Evolutionary conservation across 176 grass and related monocot species (phyloP).

Genomic region (Ensete glaucum): DNA sequence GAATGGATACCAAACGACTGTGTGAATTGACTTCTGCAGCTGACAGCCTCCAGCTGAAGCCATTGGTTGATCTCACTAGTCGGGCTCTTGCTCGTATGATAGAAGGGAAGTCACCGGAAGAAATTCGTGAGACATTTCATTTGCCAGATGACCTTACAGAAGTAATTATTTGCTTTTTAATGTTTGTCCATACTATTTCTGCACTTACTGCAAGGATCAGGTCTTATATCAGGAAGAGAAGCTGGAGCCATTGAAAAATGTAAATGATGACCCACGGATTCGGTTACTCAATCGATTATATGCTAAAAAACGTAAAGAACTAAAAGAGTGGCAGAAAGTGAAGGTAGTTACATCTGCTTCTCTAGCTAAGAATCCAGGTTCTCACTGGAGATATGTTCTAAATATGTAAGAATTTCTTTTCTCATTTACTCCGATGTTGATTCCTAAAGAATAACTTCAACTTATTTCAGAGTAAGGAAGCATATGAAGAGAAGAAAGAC

Average conservation of each 20-base stretch:
- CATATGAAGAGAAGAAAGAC: slow-evolving; percentile 68
- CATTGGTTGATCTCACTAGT: slow-evolving; percentile 96
- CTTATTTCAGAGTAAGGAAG: slow-evolving; percentile 64
- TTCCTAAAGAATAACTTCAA: background rate
- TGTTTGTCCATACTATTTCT: slow-evolving; percentile 18
- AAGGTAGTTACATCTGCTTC: slow-evolving; percentile 37
- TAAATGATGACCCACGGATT: slow-evolving; percentile 96
- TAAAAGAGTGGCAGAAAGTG: slow-evolving; percentile 79
- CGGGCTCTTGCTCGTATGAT: slow-evolving; percentile 94
- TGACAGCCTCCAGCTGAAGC: slow-evolving; percentile 89
- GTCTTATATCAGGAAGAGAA: slow-evolving; percentile 80
- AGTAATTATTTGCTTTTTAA: slow-evolving; percentile 24
- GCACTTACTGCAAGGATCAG: slow-evolving; percentile 7
- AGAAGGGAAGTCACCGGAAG: slow-evolving; percentile 97
- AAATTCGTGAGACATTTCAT: slow-evolving; percentile 98
- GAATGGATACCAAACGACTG: slow-evolving; percentile 79
- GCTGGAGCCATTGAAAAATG: slow-evolving; percentile 96
- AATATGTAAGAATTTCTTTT: background rate
- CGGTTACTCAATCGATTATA: slow-evolving; percentile 93
- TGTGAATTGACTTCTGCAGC: slow-evolving; percentile 97
- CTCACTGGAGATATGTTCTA: slow-evolving; percentile 1
- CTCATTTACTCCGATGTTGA: background rate
- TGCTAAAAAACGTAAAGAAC: slow-evolving; percentile 95
- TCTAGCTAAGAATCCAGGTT: background rate
- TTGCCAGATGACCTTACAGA: slow-evolving; percentile 96